Evolutionary conservation across 1,139 yeast species (phyloP).

Genomic region (Geotrichum citri-aurantii): DNA sequence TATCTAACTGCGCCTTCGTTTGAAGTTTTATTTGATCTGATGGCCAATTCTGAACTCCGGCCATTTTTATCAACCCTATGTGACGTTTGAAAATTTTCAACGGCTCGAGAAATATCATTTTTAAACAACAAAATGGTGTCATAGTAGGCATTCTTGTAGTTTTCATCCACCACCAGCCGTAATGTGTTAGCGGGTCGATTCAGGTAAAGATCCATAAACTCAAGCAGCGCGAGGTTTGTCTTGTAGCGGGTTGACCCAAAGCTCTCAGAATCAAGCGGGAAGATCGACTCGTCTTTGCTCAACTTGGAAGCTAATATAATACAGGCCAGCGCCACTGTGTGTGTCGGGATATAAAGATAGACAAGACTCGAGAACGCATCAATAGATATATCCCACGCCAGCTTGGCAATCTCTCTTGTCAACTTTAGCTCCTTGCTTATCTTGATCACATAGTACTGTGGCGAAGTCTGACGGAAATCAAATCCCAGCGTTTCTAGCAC

Average conservation of each 20-base stretch:
- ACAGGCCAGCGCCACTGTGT: slow-evolving; percentile 70
- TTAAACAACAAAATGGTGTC: neutral
- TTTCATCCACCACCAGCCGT: neutral
- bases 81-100: neutral
- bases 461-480: slow-evolving; percentile 56
- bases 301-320: slow-evolving; percentile 47
- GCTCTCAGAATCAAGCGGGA: slow-evolving; percentile 27
- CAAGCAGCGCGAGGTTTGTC: slow-evolving; percentile 55
- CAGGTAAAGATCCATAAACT: slow-evolving; percentile 50
- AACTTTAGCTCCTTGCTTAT: slow-evolving; percentile 50
- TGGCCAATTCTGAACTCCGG: slow-evolving; percentile 8
- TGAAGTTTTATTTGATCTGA: slow-evolving; percentile 16
- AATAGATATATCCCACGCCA: slow-evolving; percentile 70
- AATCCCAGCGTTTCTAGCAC: slow-evolving; percentile 68
- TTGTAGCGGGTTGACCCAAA: slow-evolving; percentile 33
- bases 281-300: slow-evolving; percentile 22
- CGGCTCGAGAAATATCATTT: slow-evolving; percentile 5
- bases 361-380: slow-evolving; percentile 73
- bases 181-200: neutral
- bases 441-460: slow-evolving; percentile 66
- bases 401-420: slow-evolving; percentile 27
- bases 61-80: slow-evolving; percentile 3
- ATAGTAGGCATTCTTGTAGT: neutral
- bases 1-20: slow-evolving; percentile 22
- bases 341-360: slow-evolving; percentile 69